Base-by-base conservation (phyloP, 371 early-diverging fungal species). In the Rhizomucor pusillus region DNA sequence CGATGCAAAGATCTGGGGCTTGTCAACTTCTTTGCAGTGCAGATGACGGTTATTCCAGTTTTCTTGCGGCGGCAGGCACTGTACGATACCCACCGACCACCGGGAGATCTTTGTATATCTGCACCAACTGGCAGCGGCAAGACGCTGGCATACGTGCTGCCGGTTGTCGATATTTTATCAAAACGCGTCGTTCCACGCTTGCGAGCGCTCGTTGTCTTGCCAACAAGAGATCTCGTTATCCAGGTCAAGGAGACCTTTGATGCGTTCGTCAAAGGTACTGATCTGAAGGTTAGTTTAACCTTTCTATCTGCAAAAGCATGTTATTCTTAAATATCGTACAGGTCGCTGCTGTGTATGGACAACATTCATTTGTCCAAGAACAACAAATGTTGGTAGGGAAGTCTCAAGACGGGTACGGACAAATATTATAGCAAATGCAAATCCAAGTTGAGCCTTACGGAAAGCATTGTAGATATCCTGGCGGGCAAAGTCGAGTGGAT, bases 61-160 rank as follows among this genome's bases (percentile, higher is more conserved):
- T 81, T 95, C 48, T 70, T 86, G 39, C 73, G 79, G 61, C 66
- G 78, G 36, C 75, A 75, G 34, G 69, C 78, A 47, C 52, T 81
- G 39, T 79, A 78, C 33, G 77, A 81, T 60, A 77, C 76, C 23
- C 71, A 78, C 20, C 63, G 67, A 34, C 67, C 72, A 7, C 82
- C 81, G 1, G 86, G 86, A 10, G 95, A 95, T 66, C 66, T 97
- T 24, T 93, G 93, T 65, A 90, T 97, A 16, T 92, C 94, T 12
- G 92, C 95, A n/a, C 92, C 96, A 1, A 97, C 97, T 0, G 97
- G 95, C 37, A 90, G 90, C 52, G 99, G 99, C 35, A 99, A 99
- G 73, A 99, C 99, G 0, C 75, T 97, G 46, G 95, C 98, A 0
- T 99, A 96, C 79, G 91, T 94, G 0, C 69, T 99, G 9, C 99